These are phyloP conservation scores for Plasmodium gaboni DNA, from an alignment of 169 alveolate species.

Conservation along the genomic window DNA sequence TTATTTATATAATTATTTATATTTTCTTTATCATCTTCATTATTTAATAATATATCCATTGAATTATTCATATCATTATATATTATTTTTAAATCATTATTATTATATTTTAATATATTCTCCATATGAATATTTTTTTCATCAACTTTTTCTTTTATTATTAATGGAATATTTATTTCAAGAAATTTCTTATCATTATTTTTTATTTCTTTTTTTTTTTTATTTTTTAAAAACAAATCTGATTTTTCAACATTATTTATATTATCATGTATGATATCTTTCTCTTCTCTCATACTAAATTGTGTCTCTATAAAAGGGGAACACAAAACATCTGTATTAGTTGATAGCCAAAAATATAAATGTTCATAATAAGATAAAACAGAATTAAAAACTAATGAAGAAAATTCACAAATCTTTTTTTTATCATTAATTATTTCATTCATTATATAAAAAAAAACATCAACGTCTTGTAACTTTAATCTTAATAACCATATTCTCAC, in stretches of 20 bases:
- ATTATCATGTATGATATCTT: too few species aligned
- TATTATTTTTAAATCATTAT: not conserved
- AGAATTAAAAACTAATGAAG: slow-evolving; percentile 45
- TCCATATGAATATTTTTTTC: not conserved
- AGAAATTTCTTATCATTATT: not conserved
- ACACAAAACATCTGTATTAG: not conserved
- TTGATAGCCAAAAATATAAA: slow-evolving; percentile 50
- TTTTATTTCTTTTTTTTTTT: not conserved
- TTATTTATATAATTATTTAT: not conserved
- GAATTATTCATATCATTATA: not conserved
- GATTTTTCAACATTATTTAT: not conserved
- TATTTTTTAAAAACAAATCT: not conserved
- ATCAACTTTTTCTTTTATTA: not conserved
- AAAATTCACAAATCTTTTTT: slow-evolving; percentile 39
- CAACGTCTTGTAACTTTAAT: slow-evolving; percentile 15
- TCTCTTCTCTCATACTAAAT: not conserved
- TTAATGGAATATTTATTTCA: not conserved
- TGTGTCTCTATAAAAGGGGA: slow-evolving; percentile 48
- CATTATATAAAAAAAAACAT: slow-evolving; percentile 27
- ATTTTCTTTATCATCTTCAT: not conserved
- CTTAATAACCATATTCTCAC: slow-evolving; percentile 62
- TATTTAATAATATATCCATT: not conserved
- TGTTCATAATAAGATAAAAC: slow-evolving; percentile 70
- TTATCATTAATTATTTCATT: slow-evolving; percentile 35
- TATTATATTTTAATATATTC: not conserved